Conservation (phyloP, 768 basidiomycete species). For the Sporobolomyces phaffii region DNA sequence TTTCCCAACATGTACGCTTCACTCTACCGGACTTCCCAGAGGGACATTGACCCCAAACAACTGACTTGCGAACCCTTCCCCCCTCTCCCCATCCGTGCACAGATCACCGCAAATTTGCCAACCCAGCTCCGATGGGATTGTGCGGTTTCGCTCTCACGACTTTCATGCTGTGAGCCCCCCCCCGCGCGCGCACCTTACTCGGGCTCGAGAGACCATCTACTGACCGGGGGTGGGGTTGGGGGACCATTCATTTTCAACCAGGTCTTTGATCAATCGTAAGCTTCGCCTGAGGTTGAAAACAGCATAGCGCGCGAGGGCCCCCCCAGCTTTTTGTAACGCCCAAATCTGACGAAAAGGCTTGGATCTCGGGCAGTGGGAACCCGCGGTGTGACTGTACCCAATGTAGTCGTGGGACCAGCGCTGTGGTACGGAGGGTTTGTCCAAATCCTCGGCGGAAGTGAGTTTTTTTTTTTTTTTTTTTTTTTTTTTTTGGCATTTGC, state of each 20-base stretch:
- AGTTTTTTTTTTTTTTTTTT: neutral
- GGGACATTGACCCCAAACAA: too few relatives aligned
- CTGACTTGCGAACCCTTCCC: too few relatives aligned
- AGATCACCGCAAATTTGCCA: conserved; percentile 2
- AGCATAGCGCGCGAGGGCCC: too few relatives aligned
- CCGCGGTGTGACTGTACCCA: conserved; percentile 19
- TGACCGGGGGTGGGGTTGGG: too few relatives aligned
- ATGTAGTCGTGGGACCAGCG: conserved; percentile 14
- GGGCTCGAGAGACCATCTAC: too few relatives aligned
- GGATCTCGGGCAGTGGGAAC: neutral
- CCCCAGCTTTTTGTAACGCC: too few relatives aligned
- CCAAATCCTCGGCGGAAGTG: conserved; percentile 1
- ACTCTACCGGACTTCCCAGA: too few relatives aligned
- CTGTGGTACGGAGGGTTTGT: neutral
- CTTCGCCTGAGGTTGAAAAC: too few relatives aligned
- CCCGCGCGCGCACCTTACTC: too few relatives aligned
- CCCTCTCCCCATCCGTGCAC: too few relatives aligned
- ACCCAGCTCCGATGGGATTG: neutral
- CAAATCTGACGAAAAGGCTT: too few relatives aligned
- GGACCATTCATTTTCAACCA: too few relatives aligned
- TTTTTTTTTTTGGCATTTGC: neutral
- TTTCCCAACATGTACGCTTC: neutral
- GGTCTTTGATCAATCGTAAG: conserved; percentile 5
- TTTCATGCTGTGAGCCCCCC: neutral
- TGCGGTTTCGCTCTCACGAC: neutral